phyloP scores from a whole-genome alignment of 768 basidiomycete species.

The Termitomyces sp. region DNA sequence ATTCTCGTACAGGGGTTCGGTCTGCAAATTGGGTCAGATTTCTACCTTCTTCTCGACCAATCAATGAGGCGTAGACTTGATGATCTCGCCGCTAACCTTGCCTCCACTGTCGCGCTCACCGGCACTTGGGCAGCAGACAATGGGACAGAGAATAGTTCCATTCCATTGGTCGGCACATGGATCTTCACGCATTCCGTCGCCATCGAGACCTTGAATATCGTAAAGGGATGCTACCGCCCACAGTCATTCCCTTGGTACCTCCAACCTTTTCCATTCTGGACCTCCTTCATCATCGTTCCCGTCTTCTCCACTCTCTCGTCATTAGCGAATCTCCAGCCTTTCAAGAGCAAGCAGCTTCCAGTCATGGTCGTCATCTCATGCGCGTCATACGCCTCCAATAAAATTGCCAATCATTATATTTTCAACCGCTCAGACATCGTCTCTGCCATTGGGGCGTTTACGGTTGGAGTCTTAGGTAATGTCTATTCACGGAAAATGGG shows the following conservation, averaged over 20 bases:
- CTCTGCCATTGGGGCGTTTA: conserved; percentile 83
- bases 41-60: conserved; percentile 71
- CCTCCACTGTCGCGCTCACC: conserved; percentile 47
- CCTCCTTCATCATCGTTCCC: conserved; percentile 73
- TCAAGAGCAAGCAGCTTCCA: conserved; percentile 64
- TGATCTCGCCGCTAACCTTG: conserved; percentile 47
- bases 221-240: conserved; percentile 71
- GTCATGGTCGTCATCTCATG: conserved; percentile 89
- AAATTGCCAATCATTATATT: conserved; percentile 80
- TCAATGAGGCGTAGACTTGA: conserved; percentile 50
- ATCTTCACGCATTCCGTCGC: conserved; percentile 56
- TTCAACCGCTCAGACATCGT: conserved; percentile 83
- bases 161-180: conserved; percentile 60
- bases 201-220: conserved; percentile 43
- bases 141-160: conserved; percentile 33
- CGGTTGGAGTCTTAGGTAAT: conserved; percentile 75
- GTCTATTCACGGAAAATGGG: conserved; percentile 79
- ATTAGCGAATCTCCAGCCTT: conserved; percentile 74
- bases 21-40: conserved; percentile 79
- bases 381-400: conserved; percentile 74
- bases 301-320: conserved; percentile 70
- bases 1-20: conserved; percentile 59
- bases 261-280: conserved; percentile 81
- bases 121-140: conserved; percentile 72
- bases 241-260: conserved; percentile 68